Base-by-base conservation (phyloP, 1,139 yeast species). In the Candida albicans region DNA sequence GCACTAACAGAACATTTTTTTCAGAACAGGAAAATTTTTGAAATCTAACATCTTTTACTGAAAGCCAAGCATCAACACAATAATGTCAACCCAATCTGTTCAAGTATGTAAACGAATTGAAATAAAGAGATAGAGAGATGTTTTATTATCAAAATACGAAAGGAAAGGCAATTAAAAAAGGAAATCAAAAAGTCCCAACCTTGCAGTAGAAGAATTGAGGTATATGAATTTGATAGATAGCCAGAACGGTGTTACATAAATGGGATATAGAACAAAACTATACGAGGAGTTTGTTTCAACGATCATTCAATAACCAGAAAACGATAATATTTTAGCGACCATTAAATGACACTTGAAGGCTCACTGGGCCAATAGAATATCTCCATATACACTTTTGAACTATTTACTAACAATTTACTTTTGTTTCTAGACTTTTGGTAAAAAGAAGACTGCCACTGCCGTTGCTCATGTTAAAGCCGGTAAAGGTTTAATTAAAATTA, bases 391-490 rank as follows among this genome's bases (percentile, higher is more conserved):
- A 29, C 5, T 5, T 13, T 15, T 15, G 15, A 30, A 13, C 33
- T 12, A 36, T 13, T n/a, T 68, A 69, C 76, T 68, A 70, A 68
- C 73, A 49, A 46, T 40, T 33, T 24, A 18, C 43, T 36, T 27
- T 31, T 40, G 10, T 6, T 33, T 52, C 44, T 73, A 89, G 96
- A 91, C 98, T 77, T 93, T 93, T 81, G 99, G 99, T 81, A 93
- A 93, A 84, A 93, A 93, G 93, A 93, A 88, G 85, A 87, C 96
- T 73, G 99, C 99, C 70, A 93, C 99, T 69, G 99, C 99, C 73
- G 99, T 93, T 73, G 99, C 99, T 77, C 96, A 89, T 80, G 96
- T 93, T 68, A 91, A 90, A 83, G 93, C 95, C 80, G 98, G 99
- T 79, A 88, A 87, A 81, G 98, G 99, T 80, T 87, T 93, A 75